Base-by-base conservation (phyloP, 345 rosid species). In the Aurinia saxatilis region DNA sequence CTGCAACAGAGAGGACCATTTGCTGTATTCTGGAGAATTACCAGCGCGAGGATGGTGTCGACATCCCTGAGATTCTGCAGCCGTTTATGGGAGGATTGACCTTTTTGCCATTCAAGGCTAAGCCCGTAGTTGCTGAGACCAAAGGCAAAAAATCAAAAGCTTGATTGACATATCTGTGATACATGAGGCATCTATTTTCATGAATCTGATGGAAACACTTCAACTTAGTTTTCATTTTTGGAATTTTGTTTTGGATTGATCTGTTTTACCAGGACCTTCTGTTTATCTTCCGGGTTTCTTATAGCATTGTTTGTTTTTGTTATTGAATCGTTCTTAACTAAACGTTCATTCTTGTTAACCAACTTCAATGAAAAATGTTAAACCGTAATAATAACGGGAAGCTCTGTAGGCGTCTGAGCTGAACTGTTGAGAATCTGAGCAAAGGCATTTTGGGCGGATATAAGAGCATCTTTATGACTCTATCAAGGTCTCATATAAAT, bases 21-120 rank as follows among this genome's bases (percentile, higher is more conserved):
- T 92, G 97, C 78, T 82, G 91, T 78, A 87, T 92, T 72, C 95
- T 92, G 0, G 98, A 92, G 73, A 92, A 87, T 74, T 79, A 82
- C 74, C 98, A 92, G 79, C 80, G 59, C 44, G 97, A 87, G 54
- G 83, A 80, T 45, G 91, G 98, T 14, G 91, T 90, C 2, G 96
- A 82, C 64, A 63, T 92, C 12, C 99, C 99, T 3, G 90, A 87
- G 70, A 82, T 58, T 33, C 63, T 90, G 47, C 78, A 61, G 70
- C 79, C 72, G 8, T 90, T 57, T 63, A 84, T 92, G 90, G 85
- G 87, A 2, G 97, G 95, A 47, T 79, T 77, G 60, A 51, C 74
- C 12, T 92, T 85, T 70, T 49, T 92, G 29, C 97, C 96, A n/a
- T 92, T 92, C 78, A 87, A 82, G 73, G 49, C 48, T 67, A 81